A percentile compares a stretch with the other conserved stretches of the same genome.
These are phyloP conservation scores for Suhomyces sp. DNA, from an alignment of 805 yeast genomes.

Conservation along the genomic window DNA sequence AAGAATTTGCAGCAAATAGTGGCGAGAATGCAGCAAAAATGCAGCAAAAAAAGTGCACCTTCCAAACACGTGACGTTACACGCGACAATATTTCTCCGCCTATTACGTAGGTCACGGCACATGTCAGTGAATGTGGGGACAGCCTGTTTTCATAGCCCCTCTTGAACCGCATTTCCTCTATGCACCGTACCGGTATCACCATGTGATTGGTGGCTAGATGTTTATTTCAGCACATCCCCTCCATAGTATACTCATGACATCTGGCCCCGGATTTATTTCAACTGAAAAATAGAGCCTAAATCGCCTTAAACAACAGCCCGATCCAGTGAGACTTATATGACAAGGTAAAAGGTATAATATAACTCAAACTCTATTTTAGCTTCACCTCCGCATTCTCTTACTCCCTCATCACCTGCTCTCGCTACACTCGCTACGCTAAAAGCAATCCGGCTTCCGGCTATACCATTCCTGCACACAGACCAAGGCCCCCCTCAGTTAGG, in stretches of 20 bases:
- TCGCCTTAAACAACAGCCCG: no score
- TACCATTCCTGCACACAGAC: background rate
- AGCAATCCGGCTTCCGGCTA: constrained; percentile 1
- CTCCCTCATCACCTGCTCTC: background rate
- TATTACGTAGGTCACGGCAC: background rate
- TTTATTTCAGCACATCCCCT: background rate
- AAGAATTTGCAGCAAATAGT: background rate
- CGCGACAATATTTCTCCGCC: background rate
- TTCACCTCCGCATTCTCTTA: background rate
- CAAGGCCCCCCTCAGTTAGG: constrained; percentile 1
- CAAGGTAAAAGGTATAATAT: no score
- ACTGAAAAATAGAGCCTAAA: background rate
- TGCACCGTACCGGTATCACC: background rate
- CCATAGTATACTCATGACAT: background rate
- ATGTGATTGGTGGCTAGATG: background rate
- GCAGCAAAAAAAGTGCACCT: background rate
- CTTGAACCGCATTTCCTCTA: background rate
- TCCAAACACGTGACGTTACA: background rate
- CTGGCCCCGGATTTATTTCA: no score
- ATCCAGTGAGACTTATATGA: no score
- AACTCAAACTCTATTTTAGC: background rate
- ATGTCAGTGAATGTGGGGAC: background rate
- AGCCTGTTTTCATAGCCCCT: background rate
- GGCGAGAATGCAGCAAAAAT: no score
- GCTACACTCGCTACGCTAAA: background rate